These are phyloP conservation scores for Geranomyces michiganensis DNA, from an alignment of 192 early-diverging fungal species.

Conservation along the genomic window DNA sequence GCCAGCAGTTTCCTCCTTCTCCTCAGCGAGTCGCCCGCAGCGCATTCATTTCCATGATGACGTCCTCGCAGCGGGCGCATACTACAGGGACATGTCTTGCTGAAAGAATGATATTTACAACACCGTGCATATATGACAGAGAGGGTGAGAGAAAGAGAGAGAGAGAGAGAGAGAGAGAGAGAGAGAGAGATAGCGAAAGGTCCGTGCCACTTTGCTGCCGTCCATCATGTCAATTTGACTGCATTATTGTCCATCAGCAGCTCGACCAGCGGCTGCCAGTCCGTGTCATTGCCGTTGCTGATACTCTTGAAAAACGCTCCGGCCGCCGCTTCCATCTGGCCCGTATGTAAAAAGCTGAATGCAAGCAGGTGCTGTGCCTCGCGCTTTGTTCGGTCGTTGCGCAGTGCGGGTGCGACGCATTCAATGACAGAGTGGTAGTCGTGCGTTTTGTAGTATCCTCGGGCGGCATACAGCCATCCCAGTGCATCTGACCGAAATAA, in stretches of 20 bases:
- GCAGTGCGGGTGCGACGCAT: conserved; percentile 61
- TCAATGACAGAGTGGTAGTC: conserved; percentile 68
- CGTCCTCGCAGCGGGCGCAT: too few relatives aligned
- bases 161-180: too few relatives aligned
- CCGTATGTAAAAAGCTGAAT: conserved; percentile 59
- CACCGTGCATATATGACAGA: too few relatives aligned
- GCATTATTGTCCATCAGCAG: conserved; percentile 59
- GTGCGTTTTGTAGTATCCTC: conserved; percentile 65
- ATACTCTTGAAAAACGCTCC: conserved; percentile 66
- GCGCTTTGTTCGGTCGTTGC: conserved; percentile 63
- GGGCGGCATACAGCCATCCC: conserved; percentile 65
- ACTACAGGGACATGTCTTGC: too few relatives aligned
- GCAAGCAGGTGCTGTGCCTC: conserved; percentile 66
- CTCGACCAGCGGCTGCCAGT: conserved; percentile 65
- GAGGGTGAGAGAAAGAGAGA: too few relatives aligned
- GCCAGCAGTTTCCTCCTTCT: too few relatives aligned
- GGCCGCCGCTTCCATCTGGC: conserved; percentile 60
- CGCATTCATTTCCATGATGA: too few relatives aligned
- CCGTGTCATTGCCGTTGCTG: conserved; percentile 64
- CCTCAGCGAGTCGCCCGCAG: too few relatives aligned
- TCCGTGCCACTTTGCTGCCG: too few relatives aligned
- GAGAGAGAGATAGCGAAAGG: too few relatives aligned
- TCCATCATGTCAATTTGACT: conserved; percentile 50
- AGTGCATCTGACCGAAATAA: conserved; percentile 48
- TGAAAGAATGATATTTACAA: too few relatives aligned